These are phyloP conservation scores for Aegilops longissima DNA, from an alignment of 176 grass and related monocot species.

Conservation along the genomic window DNA sequence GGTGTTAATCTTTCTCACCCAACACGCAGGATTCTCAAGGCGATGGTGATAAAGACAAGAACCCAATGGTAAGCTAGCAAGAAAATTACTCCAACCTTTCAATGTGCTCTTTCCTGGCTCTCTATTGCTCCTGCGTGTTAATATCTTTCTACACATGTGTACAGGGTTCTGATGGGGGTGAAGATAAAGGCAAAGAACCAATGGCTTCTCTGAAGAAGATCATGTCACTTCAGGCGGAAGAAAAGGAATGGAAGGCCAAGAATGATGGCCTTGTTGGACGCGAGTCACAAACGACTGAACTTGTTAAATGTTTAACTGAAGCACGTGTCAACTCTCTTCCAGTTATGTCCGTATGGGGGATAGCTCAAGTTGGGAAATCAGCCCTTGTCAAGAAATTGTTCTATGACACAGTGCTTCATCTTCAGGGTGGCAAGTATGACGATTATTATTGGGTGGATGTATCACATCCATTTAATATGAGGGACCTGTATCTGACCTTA, in stretches of 20 bases:
- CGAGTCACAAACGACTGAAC: neutral
- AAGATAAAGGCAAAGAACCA: too few species aligned
- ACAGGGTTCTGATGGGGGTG: too few species aligned
- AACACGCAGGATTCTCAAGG: neutral
- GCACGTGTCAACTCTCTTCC: neutral
- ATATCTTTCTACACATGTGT: too few species aligned
- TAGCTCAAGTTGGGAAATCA: neutral
- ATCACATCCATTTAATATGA: neutral
- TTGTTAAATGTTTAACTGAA: neutral
- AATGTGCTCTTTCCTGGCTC: too few species aligned
- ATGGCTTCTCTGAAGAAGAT: too few species aligned
- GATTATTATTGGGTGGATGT: neutral
- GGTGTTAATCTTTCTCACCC: neutral
- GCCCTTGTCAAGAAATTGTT: neutral
- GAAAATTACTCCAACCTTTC: too few species aligned
- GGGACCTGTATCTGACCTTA: neutral
- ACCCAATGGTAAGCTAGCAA: neutral
- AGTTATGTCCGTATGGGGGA: neutral
- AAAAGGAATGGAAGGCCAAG: too few species aligned
- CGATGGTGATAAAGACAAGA: neutral
- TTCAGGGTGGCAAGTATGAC: neutral
- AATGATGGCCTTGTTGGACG: neutral
- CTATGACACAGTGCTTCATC: neutral
- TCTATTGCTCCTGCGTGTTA: too few species aligned
- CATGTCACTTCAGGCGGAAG: too few species aligned